Evolutionary conservation across 2,329 filamentous ascomycete species (phyloP).

Genomic region (Trichophyton mentagrophytes): DNA sequence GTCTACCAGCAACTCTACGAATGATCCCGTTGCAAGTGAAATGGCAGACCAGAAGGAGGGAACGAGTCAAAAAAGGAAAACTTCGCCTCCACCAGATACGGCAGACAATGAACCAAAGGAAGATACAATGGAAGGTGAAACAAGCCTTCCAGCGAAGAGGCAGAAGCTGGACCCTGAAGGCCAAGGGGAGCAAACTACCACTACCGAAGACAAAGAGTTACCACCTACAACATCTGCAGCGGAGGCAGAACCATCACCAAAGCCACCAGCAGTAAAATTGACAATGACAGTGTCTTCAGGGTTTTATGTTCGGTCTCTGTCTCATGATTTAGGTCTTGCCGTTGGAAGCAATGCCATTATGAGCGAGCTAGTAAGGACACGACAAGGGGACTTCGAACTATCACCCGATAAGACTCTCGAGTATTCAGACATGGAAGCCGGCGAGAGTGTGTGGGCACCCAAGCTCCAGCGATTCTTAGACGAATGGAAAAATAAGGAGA

Average conservation of each 20-base stretch:
- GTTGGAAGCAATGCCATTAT: slow-evolving; percentile 74
- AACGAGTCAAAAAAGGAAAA: slow-evolving; percentile 24
- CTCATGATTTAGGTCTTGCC: slow-evolving; percentile 77
- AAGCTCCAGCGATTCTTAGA: slow-evolving; percentile 51
- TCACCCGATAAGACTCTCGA: slow-evolving; percentile 60
- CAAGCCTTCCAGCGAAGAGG: neutral
- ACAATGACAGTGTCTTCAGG: slow-evolving; percentile 89
- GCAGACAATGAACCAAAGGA: slow-evolving; percentile 4
- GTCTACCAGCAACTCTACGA: neutral
- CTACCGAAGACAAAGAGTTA: slow-evolving; percentile 8
- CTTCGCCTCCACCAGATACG: slow-evolving; percentile 19
- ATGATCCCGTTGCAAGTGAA: slow-evolving; percentile 7
- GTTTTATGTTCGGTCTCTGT: slow-evolving; percentile 90
- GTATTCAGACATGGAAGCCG: slow-evolving; percentile 61
- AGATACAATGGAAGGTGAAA: neutral
- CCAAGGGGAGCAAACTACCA: slow-evolving; percentile 2
- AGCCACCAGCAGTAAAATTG: slow-evolving; percentile 61
- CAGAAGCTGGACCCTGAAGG: slow-evolving; percentile 2
- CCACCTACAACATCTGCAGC: slow-evolving; percentile 25
- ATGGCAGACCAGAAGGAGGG: slow-evolving; percentile 9
- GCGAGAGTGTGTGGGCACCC: slow-evolving; percentile 71
- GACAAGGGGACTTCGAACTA: slow-evolving; percentile 69
- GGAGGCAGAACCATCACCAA: neutral
- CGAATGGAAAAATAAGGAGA: slow-evolving; percentile 25
- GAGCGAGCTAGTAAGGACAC: slow-evolving; percentile 66